Evolutionary conservation across 2,329 filamentous ascomycete genomes (phyloP).

Genomic region (Ophiocordyceps sinensis): DNA sequence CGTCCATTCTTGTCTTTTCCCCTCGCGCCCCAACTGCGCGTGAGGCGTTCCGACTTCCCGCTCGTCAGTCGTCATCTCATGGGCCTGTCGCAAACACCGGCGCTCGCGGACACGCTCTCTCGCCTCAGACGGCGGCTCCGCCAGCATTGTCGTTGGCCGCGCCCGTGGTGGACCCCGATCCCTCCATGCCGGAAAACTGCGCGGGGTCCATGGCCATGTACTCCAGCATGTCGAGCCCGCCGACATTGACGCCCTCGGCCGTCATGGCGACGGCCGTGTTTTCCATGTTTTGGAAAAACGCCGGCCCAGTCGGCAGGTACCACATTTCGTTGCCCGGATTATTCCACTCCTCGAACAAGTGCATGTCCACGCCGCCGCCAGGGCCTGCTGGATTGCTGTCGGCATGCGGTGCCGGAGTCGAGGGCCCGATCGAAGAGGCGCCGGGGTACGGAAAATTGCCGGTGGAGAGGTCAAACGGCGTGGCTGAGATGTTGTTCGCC

Average conservation of each 20-base stretch:
- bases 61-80: too few relatives aligned
- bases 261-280: slow-evolving; percentile 50
- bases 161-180: slow-evolving; percentile 7
- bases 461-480: slow-evolving; percentile 42
- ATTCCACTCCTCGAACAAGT: slow-evolving; percentile 40
- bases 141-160: background rate
- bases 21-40: too few relatives aligned
- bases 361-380: slow-evolving; percentile 18
- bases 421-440: slow-evolving; percentile 32
- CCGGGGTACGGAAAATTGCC: slow-evolving; percentile 41
- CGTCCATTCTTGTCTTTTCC: too few relatives aligned
- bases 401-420: slow-evolving; percentile 29
- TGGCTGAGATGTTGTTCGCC: slow-evolving; percentile 43
- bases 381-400: slow-evolving; percentile 13
- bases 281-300: slow-evolving; percentile 51
- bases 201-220: slow-evolving; percentile 49
- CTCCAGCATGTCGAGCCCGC: slow-evolving; percentile 51
- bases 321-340: slow-evolving; percentile 46
- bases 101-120: background rate
- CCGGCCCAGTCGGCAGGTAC: slow-evolving; percentile 49
- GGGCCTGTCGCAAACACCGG: background rate
- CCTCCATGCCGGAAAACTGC: slow-evolving; percentile 23
- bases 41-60: too few relatives aligned
- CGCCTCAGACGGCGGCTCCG: background rate
- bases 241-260: slow-evolving; percentile 51